These are phyloP conservation scores for Ascochyta rabiei DNA, from an alignment of 2,329 filamentous ascomycete species.

Conservation along the genomic window DNA sequence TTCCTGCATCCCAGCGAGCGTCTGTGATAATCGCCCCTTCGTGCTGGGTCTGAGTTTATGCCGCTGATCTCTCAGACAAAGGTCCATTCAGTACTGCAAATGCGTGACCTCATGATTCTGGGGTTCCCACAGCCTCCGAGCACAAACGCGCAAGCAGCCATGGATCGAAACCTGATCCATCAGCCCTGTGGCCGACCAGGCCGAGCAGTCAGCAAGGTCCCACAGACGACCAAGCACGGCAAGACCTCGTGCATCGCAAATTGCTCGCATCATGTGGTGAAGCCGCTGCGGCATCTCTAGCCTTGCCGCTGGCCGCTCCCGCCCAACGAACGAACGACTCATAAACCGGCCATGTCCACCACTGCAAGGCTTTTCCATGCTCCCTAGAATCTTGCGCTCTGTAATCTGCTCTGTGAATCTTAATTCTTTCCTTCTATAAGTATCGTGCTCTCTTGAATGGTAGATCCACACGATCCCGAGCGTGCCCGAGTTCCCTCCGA, in stretches of 20 bases:
- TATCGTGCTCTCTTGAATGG: neutral
- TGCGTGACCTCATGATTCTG: constrained; percentile 5
- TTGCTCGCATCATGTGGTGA: constrained; percentile 20
- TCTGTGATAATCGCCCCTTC: constrained; percentile 7
- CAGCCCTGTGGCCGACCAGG: constrained; percentile 21
- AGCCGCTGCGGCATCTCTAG: constrained; percentile 36
- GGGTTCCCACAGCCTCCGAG: neutral
- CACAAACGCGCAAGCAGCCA: neutral
- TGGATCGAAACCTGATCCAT: constrained; percentile 1
- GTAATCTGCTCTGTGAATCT: neutral
- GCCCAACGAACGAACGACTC: constrained; percentile 3
- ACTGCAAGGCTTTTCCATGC: neutral
- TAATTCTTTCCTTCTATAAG: neutral
- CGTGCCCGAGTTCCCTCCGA: constrained; percentile 15
- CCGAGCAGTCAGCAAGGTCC: constrained; percentile 22
- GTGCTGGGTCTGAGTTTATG: neutral
- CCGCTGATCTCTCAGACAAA: neutral
- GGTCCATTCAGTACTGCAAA: neutral
- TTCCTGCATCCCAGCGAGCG: neutral
- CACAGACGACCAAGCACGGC: constrained; percentile 21
- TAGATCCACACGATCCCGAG: constrained; percentile 7
- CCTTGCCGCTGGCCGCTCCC: constrained; percentile 29
- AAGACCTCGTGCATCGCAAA: constrained; percentile 23
- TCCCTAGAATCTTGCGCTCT: constrained; percentile 1
- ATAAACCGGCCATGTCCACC: constrained; percentile 2